phyloP scores from a whole-genome alignment of 2,329 filamentous ascomycete species.

The Camillea tinctor region DNA sequence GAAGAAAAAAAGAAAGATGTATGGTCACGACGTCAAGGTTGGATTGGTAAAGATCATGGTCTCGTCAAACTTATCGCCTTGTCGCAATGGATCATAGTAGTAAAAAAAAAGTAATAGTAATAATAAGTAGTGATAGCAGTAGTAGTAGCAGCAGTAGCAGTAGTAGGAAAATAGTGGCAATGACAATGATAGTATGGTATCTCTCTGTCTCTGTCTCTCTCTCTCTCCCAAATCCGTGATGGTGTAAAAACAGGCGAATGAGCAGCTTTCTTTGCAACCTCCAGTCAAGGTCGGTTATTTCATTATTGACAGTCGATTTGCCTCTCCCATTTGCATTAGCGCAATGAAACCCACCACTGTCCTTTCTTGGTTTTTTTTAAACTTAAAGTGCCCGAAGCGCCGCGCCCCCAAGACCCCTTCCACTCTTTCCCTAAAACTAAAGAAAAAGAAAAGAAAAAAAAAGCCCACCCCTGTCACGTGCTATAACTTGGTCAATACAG shows the following conservation, averaged over 20 bases:
- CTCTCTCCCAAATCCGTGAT: neutral
- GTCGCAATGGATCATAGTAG: neutral
- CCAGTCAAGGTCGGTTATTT: neutral
- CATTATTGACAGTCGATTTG: neutral
- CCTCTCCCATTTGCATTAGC: conserved; percentile 7
- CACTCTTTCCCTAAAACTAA: no score
- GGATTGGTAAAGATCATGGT: neutral
- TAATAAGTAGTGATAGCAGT: neutral
- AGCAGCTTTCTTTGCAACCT: neutral
- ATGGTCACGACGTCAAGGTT: neutral
- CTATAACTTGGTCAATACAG: no score
- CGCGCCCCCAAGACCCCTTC: no score
- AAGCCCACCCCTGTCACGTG: conserved; percentile 6
- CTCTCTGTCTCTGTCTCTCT: no score
- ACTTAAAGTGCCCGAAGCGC: conserved; percentile 4
- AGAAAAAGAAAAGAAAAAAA: neutral
- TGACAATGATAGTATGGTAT: no score
- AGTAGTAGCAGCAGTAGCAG: neutral
- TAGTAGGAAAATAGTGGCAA: neutral
- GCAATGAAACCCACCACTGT: conserved; percentile 9
- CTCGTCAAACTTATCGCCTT: neutral
- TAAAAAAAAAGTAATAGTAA: no score
- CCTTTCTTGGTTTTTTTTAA: conserved; percentile 10
- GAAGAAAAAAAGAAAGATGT: neutral
- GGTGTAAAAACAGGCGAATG: neutral